Evolutionary conservation across 306 rosid genomes (phyloP), one percentile per base, ranked within the genome.

Genomic region (Alnus glutinosa): DNA sequence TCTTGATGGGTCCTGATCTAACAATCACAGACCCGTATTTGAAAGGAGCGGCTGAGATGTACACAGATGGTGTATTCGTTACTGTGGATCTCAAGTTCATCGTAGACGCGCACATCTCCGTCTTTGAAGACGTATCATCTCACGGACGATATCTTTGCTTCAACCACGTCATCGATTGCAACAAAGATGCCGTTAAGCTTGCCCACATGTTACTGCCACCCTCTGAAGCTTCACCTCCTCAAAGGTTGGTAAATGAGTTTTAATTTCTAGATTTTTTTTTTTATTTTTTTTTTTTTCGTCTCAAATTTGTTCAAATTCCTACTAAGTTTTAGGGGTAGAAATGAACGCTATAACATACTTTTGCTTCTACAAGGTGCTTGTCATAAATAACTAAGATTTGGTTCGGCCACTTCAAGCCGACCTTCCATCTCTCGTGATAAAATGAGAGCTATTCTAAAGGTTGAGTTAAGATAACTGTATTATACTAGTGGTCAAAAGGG

Each of bases 1-100:
- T 85, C 13, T n/a, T 79, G 36, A 76, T 85, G 74, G 77, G 44
- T 37, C 79, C 80, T 8, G 81, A 82, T 44, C 71, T 78, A 13
- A 78, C 74, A 55, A 79, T 85, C 46, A 66, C 71, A 0, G 39
- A 81, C 42, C 86, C 86, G 5, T 79, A 79, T 68, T 61, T 82
- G 32, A 85, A 85, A 75, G 88, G 85, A 75, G 73, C 79, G 7
- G 86, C 86, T 79, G 84, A 85, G 88, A 82, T 76, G 88, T 82
- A 75, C 5, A 77, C 82, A 61, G 77, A 82, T 16, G 86, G 86
- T 8, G 49, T 85, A 11, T 11, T 85, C 8, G 88, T 82, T 69
- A 82, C 86, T 15, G 86, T 79, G 13, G 82, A 85, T 73, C 79
- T 85, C 32, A 61, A 75, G n/a, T 42, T 72, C 74, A 7, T 76